Evolutionary conservation across 1,284 basidiomycete genomes (phyloP), one percentile per base, ranked within the genome.

Genomic region (Anthracocystis panici-leucophaei): DNA sequence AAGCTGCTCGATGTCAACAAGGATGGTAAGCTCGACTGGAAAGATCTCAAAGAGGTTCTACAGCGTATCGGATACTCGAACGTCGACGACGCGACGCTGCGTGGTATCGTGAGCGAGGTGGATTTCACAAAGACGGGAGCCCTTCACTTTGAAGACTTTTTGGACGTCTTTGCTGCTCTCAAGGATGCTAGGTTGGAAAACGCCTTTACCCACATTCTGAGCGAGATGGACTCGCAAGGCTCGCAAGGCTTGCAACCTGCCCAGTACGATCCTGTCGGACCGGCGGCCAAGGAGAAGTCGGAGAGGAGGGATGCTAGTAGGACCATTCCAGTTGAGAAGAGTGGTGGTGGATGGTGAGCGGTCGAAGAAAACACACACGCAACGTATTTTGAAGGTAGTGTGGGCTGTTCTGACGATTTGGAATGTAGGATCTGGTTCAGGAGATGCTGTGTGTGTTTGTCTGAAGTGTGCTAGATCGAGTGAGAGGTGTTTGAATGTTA

Each of bases 61-160:
- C 55, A 70, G 51, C 65, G 74, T 14, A 74, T 82, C 25, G 81
- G 81, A 29, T 82, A 82, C 63, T 52, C 59, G 46, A 56, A 82
- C 23, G 75, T 82, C 14, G 73, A 78, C 35, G 79, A 79, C 40
- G 55, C 52, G 50, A 78, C 77, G 35, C 69, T 82, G 60, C 62
- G 61, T 10, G 79, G 78, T 42, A 80, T 81, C 20, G 65, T 82
- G 23, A 74, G 45, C 53, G 81, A 82, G 65, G 81, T 82, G 25
- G 81, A 82, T 46, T 75, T 78, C 27, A 65, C 72, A 55, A 79
- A 81, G 69, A 70, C 71, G 23, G 78, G 76, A 11, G 69, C 75
- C 10, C 65, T 82, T 29, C 79, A 81, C 58, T 82, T 82, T 68
- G 80, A 82, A 48, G 72, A 80, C 57, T 82, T 82, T 50, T 52